Conservation (phyloP, 495 filamentous ascomycete genomes). For the Tuber magnatum region DNA sequence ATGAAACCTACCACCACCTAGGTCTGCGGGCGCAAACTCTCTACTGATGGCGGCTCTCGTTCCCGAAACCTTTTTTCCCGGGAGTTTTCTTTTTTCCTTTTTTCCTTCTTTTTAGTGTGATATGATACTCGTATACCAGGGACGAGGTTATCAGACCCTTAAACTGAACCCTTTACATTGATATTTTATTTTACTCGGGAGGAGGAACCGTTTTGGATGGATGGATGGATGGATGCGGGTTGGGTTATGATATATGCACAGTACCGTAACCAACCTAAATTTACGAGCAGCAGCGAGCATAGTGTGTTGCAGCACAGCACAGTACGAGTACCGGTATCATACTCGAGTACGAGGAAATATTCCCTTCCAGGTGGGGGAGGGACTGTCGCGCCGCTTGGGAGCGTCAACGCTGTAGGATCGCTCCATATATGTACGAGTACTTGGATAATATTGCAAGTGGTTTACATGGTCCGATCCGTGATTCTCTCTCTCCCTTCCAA, state of each 20-base stretch:
- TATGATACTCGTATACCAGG: not conserved
- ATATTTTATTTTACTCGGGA: constrained; percentile 2
- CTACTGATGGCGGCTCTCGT: not conserved
- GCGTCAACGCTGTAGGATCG: not conserved
- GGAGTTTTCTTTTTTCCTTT: not conserved
- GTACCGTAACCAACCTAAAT: too few species aligned
- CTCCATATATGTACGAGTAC: not conserved
- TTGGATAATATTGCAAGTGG: not conserved
- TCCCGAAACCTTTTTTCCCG: not conserved
- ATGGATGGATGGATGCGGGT: not conserved
- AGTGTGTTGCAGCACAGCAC: not conserved
- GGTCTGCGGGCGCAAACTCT: too few species aligned
- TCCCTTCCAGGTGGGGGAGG: not conserved
- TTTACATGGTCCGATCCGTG: not conserved
- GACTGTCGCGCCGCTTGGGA: not conserved
- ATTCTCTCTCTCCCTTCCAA: not conserved
- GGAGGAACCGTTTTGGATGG: not conserved
- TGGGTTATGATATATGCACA: too few species aligned
- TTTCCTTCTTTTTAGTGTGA: not conserved
- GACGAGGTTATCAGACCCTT: not conserved
- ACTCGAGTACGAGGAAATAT: not conserved
- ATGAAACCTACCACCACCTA: too few species aligned
- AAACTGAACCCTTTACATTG: not conserved
- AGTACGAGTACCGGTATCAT: too few species aligned
- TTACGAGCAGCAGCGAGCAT: too few species aligned